These are phyloP conservation scores for Bryoglossum gracile DNA, from an alignment of 495 filamentous ascomycete species.

Conservation along the genomic window DNA sequence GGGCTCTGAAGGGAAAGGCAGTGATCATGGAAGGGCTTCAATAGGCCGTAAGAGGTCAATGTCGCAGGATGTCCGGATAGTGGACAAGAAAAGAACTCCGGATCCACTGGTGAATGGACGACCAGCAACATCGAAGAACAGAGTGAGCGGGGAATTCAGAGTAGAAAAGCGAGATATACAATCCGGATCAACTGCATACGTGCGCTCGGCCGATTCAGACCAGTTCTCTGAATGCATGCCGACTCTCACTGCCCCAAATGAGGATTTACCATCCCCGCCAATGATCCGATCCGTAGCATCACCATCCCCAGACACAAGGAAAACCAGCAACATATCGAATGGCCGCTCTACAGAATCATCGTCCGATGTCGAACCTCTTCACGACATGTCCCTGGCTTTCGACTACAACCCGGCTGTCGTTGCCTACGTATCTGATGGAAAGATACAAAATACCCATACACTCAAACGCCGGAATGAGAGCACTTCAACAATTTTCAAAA, in stretches of 20 bases:
- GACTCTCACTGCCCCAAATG: neutral
- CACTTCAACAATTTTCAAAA: constrained; percentile 12
- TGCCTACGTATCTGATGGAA: constrained; percentile 5
- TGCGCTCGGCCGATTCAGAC: no score
- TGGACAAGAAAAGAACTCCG: no score
- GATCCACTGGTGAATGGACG: no score
- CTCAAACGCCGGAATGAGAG: constrained; percentile 2
- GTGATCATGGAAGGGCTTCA: neutral
- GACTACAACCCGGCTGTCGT: constrained; percentile 12
- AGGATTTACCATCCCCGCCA: no score
- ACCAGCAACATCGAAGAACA: no score
- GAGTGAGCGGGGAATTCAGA: neutral
- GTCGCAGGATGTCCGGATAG: no score
- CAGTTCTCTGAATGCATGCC: no score
- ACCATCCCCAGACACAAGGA: neutral
- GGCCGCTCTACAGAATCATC: neutral
- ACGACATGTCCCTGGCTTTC: neutral
- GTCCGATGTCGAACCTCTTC: neutral
- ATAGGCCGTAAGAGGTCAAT: no score
- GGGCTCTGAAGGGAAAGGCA: constrained; percentile 3
- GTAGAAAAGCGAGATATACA: neutral
- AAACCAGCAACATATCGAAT: neutral
- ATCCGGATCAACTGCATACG: no score
- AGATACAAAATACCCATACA: neutral
- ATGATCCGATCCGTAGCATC: neutral